Base-by-base conservation (phyloP, 1,284 basidiomycete species). In the Cutaneotrichosporon dermatis region DNA sequence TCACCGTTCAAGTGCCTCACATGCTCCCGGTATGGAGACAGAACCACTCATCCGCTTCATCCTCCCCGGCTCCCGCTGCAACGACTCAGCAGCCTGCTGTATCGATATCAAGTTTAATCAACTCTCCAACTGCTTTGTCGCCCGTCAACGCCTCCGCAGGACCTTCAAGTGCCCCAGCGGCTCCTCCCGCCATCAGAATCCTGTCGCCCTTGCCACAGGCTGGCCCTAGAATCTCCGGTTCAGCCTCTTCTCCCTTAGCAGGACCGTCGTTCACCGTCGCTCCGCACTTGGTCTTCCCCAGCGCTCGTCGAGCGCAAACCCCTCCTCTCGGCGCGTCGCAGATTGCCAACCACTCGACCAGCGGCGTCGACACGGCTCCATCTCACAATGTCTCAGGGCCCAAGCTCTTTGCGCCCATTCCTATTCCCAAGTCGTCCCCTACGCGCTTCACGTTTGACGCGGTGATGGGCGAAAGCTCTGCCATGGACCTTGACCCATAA, bases 21-120 rank as follows among this genome's bases (percentile, higher is more conserved):
- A 36, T 37, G 4, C 41, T 35, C 13, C 9, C 39, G 11, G 37
- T 37, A 4, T 51, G 50, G 37, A 51, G 25, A 25, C 25, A 25
- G 50, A 33, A 13, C 49, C 12, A 39, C 49, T 16, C 9, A 8
- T 16, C 25, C 45, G 45, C 45, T 25, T 15, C 25, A 25, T 25
- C 9, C 39, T 11, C 50, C 37, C 10, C 11, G 10, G 40, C 51
- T 42, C 4, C 51, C 12, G 11, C 25, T 8, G 39, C 25, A 35
- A 13, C 34, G 2, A 6, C 42, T 10, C 41, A 40, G 13, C 10
- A 37, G 44, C 53, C 53, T 6, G 57, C 57, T 0, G 52, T 58
- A 12, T 33, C 57, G 1, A 58, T 58, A 13, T 36, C 57, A 45
- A 58, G 39, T 34, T n/a, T 58, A 13, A 53, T 58, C 39, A 40